Conservation (phyloP, 129 eudicot genomes). For the Flaveria ramosissima region DNA sequence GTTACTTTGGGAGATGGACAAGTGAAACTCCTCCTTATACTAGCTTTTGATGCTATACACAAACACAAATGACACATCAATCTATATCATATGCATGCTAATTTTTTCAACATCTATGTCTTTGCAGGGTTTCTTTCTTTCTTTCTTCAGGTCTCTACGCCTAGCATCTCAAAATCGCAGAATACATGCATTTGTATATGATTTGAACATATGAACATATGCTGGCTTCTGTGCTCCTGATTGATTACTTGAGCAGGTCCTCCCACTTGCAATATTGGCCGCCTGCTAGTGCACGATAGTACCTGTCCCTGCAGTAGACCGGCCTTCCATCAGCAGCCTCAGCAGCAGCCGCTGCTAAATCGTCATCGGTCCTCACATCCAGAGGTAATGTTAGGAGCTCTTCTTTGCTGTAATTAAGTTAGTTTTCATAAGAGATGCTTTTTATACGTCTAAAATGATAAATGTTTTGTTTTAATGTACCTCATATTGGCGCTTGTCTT, state of each 20-base stretch:
- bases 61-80: not conserved
- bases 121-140: not conserved
- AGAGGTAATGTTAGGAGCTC: conserved; percentile 79
- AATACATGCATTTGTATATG: not conserved
- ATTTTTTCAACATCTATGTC: conserved; percentile 1
- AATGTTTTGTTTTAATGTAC: conserved; percentile 31
- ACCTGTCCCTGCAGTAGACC: conserved; percentile 97
- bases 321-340: conserved; percentile 99
- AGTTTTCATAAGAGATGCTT: not conserved
- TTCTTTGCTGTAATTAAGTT: conserved; percentile 56
- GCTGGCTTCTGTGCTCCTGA: conserved; percentile 4
- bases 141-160: not conserved
- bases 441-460: not conserved
- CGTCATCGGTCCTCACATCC: conserved; percentile 74
- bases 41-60: not conserved
- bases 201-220: not conserved
- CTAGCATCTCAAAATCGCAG: not conserved
- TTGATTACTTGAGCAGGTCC: conserved; percentile 66
- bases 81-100: not conserved
- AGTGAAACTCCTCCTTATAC: not conserved
- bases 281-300: conserved; percentile 93
- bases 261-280: conserved; percentile 99
- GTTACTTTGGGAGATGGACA: not conserved
- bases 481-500: conserved; percentile 57
- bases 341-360: conserved; percentile 93